Evolutionary conservation across 2,329 filamentous ascomycete species (phyloP), one percentile per base, ranked within the genome.

Genomic region (Alternaria ventricosa): DNA sequence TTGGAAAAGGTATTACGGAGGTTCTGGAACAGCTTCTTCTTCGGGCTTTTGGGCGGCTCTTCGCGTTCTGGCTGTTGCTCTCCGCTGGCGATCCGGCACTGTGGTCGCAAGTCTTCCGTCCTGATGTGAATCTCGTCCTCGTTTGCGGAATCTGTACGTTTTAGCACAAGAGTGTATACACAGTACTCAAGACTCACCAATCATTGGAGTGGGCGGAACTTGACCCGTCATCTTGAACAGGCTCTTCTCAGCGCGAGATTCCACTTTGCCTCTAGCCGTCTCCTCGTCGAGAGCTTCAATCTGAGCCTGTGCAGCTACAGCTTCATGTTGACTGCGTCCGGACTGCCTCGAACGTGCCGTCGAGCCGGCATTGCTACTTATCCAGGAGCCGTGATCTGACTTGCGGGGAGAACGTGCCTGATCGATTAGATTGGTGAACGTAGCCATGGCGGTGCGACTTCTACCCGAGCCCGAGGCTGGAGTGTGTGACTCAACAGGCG

Each of bases 211-310:
- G 12, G 69, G 69, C 15, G 75, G 73, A 4, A 72, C 50, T 30
- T 77, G 74, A 9, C 73, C 73, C 64, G 71, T 79, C 74, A 71
- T 75, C 65, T 75, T 75, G 69, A 72, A 78, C 55, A 74, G 65
- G 65, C 66, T 76, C 54, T 57, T 74, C 70, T 84, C 82, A 2
- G 68, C 71, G 28, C 73, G 74, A 22, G 78, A 75, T 68, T 84
- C 83, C 27, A 84, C 79, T 43, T 73, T 70, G 13, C 71, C 81
- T 58, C 82, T 78, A 11, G 68, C 67, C 1, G 82, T 83, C 13
- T 74, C 76, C 43, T 74, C 57, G 46, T 79, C 63, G 41, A 77
- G 67, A 11, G 46, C 56, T 51, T 71, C 69, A 7, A 72, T 47
- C n/a, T 65, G 63, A 12, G 50, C 55, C 36, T 74, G 67, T 8